Evolutionary conservation across 768 basidiomycete genomes (phyloP), one percentile per base, ranked within the genome.

Genomic region (Mycena crocata): DNA sequence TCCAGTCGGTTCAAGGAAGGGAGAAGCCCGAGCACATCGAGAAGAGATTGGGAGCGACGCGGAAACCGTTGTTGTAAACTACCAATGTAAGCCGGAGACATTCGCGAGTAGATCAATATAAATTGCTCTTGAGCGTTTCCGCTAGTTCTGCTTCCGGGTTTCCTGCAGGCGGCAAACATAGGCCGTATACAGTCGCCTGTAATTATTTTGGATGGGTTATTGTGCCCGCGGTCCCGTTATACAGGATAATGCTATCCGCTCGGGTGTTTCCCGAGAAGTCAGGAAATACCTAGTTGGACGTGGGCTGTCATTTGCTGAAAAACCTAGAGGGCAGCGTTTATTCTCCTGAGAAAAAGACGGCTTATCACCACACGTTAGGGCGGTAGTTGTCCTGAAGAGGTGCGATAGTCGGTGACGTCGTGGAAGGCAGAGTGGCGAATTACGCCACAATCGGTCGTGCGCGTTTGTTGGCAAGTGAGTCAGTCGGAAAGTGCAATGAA

Each of bases 361-460:
- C 58, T 66, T 66, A 66, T 66, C 65, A 60, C 65, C 65, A 66
- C 30, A 55, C 58, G 59, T 24, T 13, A 17, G 39, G 15, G 23
- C n/a, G 58, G 26, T 44, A 28, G 35, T 30, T 35, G 14, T 21
- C n/a, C 30, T 49, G 37, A n/a, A 28, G 35, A 37, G 30, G 24
- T 45, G 13, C 34, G 8, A 32, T 50, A 45, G 54, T 57, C 49
- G 50, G 40, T 56, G 40, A 49, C 21, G 23, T 37, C 64, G 57
- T 58, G 31, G 39, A 58, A 57, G 50, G 21, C 9, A 28, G 32
- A 21, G 45, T 24, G 19, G 23, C 46, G 17, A n/a, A 21, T 23
- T 26, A 54, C 51, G 35, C 46, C 35, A 40, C 45, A 13, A 44
- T 51, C 52, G 40, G 26, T 45, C 30, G 30, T 62, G 32, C 50